Evolutionary conservation across 2,329 filamentous ascomycete species (phyloP).

Genomic region (Colletotrichum australisinense): DNA sequence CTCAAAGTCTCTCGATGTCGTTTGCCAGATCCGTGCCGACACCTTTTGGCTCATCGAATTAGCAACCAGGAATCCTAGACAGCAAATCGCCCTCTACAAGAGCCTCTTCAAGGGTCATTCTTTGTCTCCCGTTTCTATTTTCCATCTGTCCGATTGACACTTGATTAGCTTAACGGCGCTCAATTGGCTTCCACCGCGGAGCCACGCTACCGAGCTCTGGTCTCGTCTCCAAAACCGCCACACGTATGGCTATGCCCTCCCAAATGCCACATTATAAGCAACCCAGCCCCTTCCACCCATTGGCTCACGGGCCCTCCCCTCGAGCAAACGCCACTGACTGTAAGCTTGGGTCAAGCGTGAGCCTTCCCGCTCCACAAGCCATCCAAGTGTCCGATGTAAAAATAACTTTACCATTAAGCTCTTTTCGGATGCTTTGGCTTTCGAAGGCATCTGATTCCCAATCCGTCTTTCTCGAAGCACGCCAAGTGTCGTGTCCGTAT

Average conservation of each 20-base stretch:
- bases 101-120: neutral
- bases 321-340: neutral
- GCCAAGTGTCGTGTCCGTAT: neutral
- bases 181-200: neutral
- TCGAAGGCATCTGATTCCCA: neutral
- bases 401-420: neutral
- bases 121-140: neutral
- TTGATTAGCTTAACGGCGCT: neutral
- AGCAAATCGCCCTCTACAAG: neutral
- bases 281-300: neutral
- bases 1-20: neutral
- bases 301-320: neutral
- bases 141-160: neutral
- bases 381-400: neutral
- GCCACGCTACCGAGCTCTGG: neutral
- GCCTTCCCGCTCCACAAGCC: neutral
- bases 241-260: constrained; percentile 7
- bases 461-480: neutral
- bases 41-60: neutral
- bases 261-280: neutral
- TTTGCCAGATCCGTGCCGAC: neutral
- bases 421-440: neutral
- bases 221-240: constrained; percentile 5
- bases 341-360: constrained; percentile 1
- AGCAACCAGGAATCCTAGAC: neutral